Percentiles rank a stretch among this genome's conserved stretches.
These are phyloP conservation scores for Apiospora hydei DNA, from an alignment of 2,329 filamentous ascomycete species.

Conservation along the genomic window DNA sequence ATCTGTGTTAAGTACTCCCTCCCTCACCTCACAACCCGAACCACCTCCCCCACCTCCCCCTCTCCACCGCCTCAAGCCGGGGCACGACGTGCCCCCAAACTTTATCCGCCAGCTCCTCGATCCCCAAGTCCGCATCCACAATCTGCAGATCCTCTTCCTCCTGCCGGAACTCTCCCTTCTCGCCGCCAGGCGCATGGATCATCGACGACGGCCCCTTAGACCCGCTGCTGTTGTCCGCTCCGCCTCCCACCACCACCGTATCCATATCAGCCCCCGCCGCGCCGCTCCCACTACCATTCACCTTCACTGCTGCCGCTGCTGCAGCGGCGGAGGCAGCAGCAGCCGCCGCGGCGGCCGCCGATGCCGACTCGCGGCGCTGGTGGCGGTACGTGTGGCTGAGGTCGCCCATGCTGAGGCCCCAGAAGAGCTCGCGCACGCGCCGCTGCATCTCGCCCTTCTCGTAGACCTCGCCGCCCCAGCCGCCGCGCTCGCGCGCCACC, in stretches of 20 bases:
- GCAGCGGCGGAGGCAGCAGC: neutral
- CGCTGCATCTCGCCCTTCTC: slow-evolving; percentile 85
- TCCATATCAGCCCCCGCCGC: neutral
- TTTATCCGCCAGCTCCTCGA: slow-evolving; percentile 63
- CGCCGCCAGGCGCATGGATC: neutral
- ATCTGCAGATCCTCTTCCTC: slow-evolving; percentile 62
- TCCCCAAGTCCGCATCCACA: slow-evolving; percentile 59
- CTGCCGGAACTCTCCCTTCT: slow-evolving; percentile 50
- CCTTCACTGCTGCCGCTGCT: slow-evolving; percentile 28
- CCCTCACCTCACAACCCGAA: slow-evolving; percentile 52
- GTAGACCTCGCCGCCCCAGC: slow-evolving; percentile 88
- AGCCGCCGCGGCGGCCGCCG: slow-evolving; percentile 19
- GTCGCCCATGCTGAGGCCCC: slow-evolving; percentile 58
- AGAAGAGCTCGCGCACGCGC: slow-evolving; percentile 78
- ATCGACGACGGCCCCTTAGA: neutral
- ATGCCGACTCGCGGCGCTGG: neutral
- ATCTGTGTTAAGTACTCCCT: too few relatives aligned
- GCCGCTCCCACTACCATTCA: neutral
- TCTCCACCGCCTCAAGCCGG: slow-evolving; percentile 57
- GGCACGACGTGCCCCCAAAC: slow-evolving; percentile 60
- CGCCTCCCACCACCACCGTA: slow-evolving; percentile 6
- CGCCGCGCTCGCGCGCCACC: slow-evolving; percentile 77
- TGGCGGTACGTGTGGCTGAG: slow-evolving; percentile 42
- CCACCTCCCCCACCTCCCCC: slow-evolving; percentile 55
- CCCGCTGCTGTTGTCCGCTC: neutral